phyloP scores from a whole-genome alignment of 2,329 filamentous ascomycete species.

The Ilyonectria sp. region DNA sequence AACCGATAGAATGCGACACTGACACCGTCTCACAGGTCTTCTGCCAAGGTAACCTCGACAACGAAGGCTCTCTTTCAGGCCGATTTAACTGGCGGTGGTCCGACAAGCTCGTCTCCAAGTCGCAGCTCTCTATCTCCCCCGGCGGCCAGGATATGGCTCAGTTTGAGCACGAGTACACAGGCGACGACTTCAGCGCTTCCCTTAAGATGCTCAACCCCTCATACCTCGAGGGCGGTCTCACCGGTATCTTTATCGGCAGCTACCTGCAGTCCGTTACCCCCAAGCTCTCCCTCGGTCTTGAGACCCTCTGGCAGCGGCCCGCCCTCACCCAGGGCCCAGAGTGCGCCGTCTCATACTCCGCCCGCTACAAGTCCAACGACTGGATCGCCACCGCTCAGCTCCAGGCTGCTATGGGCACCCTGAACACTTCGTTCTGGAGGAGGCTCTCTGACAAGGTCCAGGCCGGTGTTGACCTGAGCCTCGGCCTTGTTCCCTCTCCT shows the following conservation, averaged over 20 bases:
- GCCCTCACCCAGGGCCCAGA: constrained; percentile 91
- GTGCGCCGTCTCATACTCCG: constrained; percentile 90
- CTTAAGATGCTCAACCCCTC: constrained; percentile 98
- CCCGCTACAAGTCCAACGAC: constrained; percentile 90
- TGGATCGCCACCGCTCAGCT: constrained; percentile 95
- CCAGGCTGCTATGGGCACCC: constrained; percentile 83
- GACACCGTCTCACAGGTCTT: constrained; percentile 77
- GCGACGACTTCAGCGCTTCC: constrained; percentile 92
- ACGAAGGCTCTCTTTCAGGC: constrained; percentile 87
- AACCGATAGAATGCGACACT: constrained; percentile 28
- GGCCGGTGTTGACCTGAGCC: constrained; percentile 93
- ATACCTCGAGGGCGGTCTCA: constrained; percentile 89
- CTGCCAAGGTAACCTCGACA: constrained; percentile 95
- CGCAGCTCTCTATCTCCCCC: constrained; percentile 87
- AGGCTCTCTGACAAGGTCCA: constrained; percentile 94
- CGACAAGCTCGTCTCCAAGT: constrained; percentile 85
- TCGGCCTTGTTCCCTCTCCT: constrained; percentile 80
- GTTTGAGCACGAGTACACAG: constrained; percentile 95
- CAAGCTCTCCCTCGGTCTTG: constrained; percentile 87
- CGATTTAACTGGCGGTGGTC: constrained; percentile 96
- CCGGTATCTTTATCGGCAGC: constrained; percentile 95
- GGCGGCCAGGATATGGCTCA: constrained; percentile 90
- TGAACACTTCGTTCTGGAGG: constrained; percentile 96
- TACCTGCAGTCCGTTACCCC: constrained; percentile 96
- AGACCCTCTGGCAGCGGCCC: constrained; percentile 93